phyloP scores from a whole-genome alignment of 2,329 filamentous ascomycete species.

The Nigrograna mackinnonii region DNA sequence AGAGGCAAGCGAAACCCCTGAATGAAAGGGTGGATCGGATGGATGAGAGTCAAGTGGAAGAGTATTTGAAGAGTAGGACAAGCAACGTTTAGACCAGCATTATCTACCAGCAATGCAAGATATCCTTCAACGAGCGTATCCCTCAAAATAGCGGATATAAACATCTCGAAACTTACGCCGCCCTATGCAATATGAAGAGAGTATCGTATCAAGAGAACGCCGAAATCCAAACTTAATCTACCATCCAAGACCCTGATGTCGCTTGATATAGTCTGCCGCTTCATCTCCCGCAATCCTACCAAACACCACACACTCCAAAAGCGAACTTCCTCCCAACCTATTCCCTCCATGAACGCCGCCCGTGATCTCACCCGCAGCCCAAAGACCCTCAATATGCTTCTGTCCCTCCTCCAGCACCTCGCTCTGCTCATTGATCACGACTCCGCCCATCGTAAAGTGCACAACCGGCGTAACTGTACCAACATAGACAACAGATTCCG shows the following conservation, averaged over 20 bases:
- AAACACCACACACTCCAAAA: constrained; percentile 68
- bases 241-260: no score
- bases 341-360: constrained; percentile 68
- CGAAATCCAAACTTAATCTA: no score
- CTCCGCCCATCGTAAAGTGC: constrained; percentile 71
- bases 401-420: constrained; percentile 53
- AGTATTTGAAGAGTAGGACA: constrained; percentile 17
- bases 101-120: no score
- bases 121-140: no score
- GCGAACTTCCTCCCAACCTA: constrained; percentile 62
- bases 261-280: constrained; percentile 16
- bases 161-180: no score
- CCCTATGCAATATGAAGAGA: no score
- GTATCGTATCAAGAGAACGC: no score
- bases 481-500: constrained; percentile 59
- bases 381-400: constrained; percentile 58
- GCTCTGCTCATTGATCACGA: constrained; percentile 57
- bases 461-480: constrained; percentile 65
- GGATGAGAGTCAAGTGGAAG: constrained; percentile 25
- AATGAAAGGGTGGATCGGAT: constrained; percentile 25
- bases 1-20: constrained; percentile 11
- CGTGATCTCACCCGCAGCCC: constrained; percentile 67
- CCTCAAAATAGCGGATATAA: no score
- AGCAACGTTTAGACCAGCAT: constrained; percentile 58
- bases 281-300: constrained; percentile 58